Evolutionary conservation across 768 basidiomycete species (phyloP).

Genomic region (Sarcomyxa edulis): DNA sequence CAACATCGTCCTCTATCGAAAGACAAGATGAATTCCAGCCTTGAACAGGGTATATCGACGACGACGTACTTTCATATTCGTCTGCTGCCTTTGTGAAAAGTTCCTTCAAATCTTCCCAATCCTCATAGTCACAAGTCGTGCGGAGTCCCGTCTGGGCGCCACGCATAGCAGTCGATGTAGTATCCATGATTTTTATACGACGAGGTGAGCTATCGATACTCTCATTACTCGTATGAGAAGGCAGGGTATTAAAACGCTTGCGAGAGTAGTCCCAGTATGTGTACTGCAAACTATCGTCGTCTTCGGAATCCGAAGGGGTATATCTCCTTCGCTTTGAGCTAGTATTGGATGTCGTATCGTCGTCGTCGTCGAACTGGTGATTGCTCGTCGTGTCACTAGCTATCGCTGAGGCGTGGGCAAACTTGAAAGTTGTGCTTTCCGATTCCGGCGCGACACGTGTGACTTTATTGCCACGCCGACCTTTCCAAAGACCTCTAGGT

Average conservation of each 20-base stretch:
- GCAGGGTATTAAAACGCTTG: slow-evolving; percentile 15
- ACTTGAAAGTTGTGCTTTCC: too few species aligned
- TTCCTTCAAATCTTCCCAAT: slow-evolving; percentile 67
- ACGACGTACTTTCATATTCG: slow-evolving; percentile 50
- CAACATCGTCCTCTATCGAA: slow-evolving; percentile 35
- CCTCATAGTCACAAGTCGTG: slow-evolving; percentile 33
- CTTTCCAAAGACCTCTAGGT: slow-evolving; percentile 41
- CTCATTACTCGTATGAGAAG: background rate
- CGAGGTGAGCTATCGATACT: slow-evolving; percentile 25
- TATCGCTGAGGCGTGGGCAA: too few species aligned
- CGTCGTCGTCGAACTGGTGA: slow-evolving; percentile 21
- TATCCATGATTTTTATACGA: slow-evolving; percentile 33
- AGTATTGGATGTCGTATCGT: slow-evolving; percentile 10
- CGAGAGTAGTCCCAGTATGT: too few species aligned
- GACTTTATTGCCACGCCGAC: too few species aligned
- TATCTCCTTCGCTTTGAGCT: slow-evolving; percentile 8
- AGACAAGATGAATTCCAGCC: too few species aligned
- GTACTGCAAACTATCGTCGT: slow-evolving; percentile 10
- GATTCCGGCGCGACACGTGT: too few species aligned
- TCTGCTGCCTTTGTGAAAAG: slow-evolving; percentile 53
- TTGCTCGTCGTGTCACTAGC: too few species aligned
- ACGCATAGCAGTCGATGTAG: slow-evolving; percentile 27
- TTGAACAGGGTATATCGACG: slow-evolving; percentile 3
- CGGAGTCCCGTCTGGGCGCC: slow-evolving; percentile 13
- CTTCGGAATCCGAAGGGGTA: slow-evolving; percentile 13